Conservation (phyloP, 2,329 filamentous ascomycete species). For the Fusarium duplospermum region DNA sequence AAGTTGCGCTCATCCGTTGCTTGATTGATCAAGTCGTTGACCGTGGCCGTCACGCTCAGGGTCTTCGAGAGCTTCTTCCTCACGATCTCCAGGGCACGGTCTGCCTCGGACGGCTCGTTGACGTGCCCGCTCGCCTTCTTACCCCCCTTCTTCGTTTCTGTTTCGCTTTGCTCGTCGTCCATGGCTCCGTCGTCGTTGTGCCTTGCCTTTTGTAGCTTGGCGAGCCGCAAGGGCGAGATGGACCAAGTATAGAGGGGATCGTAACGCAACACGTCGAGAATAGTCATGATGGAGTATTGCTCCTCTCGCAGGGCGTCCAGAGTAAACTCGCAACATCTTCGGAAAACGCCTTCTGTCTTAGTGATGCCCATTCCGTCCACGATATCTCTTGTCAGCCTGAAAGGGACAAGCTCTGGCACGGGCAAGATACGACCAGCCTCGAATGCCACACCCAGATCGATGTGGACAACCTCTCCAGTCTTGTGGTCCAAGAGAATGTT, state of each 20-base stretch:
- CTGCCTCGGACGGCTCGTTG: slow-evolving; percentile 79
- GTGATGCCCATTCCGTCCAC: slow-evolving; percentile 98
- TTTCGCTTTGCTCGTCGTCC: slow-evolving; percentile 54
- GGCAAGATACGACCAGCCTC: slow-evolving; percentile 96
- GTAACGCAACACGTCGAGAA: slow-evolving; percentile 96
- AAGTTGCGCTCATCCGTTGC: slow-evolving; percentile 93
- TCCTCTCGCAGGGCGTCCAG: slow-evolving; percentile 95
- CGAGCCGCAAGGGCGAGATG: slow-evolving; percentile 76
- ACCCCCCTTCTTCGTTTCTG: slow-evolving; percentile 53
- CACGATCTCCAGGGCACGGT: slow-evolving; percentile 90
- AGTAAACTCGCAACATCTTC: slow-evolving; percentile 98
- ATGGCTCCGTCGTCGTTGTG: slow-evolving; percentile 58
- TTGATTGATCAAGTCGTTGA: slow-evolving; percentile 97
- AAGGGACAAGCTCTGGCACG: slow-evolving; percentile 94
- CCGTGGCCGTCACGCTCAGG: slow-evolving; percentile 91
- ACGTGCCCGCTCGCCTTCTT: slow-evolving; percentile 51
- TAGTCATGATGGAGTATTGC: slow-evolving; percentile 97
- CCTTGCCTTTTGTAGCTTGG: slow-evolving; percentile 73
- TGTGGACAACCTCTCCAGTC: slow-evolving; percentile 94
- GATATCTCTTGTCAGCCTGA: slow-evolving; percentile 92
- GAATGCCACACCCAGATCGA: slow-evolving; percentile 96
- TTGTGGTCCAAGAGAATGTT: slow-evolving; percentile 94
- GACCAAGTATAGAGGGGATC: slow-evolving; percentile 98
- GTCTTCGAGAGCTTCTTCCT: slow-evolving; percentile 96
- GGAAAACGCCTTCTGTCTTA: slow-evolving; percentile 94